Evolutionary conservation across 768 basidiomycete species (phyloP).

Genomic region (Leccinum pellstonianum): DNA sequence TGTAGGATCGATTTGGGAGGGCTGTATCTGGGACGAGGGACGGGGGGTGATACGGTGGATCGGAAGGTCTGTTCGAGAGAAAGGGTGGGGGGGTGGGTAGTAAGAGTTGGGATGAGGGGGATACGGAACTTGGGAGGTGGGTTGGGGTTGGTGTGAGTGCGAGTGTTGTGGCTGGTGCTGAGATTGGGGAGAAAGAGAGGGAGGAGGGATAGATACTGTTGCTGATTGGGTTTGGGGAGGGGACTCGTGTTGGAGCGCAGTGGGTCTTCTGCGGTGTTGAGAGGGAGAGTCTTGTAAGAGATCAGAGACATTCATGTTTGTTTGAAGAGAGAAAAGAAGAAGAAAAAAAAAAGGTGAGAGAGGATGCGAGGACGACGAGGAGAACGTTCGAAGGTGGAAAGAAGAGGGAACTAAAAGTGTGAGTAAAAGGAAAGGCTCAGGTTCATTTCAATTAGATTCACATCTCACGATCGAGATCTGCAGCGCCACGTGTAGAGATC

Average conservation of each 20-base stretch:
- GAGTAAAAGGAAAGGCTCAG: constrained; percentile 33
- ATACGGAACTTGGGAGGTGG: constrained; percentile 18
- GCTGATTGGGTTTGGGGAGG: constrained; percentile 29
- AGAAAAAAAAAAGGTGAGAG: background rate
- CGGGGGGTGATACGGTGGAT: constrained; percentile 32
- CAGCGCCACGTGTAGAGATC: constrained; percentile 30
- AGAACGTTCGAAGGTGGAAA: constrained; percentile 20
- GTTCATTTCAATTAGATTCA: constrained; percentile 36
- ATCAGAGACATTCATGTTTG: constrained; percentile 63
- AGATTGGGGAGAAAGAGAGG: constrained; percentile 33
- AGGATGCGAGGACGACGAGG: constrained; percentile 9
- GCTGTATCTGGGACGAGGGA: constrained; percentile 33
- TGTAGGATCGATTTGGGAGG: constrained; percentile 26
- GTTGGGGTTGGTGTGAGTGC: constrained; percentile 17
- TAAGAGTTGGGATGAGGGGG: constrained; percentile 26
- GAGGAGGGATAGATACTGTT: constrained; percentile 23
- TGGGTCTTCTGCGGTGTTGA: constrained; percentile 42
- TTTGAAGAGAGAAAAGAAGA: background rate
- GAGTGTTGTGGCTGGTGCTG: constrained; percentile 30
- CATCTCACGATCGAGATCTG: constrained; percentile 35
- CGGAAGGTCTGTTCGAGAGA: constrained; percentile 20
- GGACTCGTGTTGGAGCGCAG: constrained; percentile 25
- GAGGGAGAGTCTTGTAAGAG: constrained; percentile 71
- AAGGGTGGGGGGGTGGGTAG: constrained; percentile 18
- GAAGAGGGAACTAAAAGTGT: constrained; percentile 28